Conservation (phyloP, 106 monocot species). For the Dendrobium huoshanense region DNA sequence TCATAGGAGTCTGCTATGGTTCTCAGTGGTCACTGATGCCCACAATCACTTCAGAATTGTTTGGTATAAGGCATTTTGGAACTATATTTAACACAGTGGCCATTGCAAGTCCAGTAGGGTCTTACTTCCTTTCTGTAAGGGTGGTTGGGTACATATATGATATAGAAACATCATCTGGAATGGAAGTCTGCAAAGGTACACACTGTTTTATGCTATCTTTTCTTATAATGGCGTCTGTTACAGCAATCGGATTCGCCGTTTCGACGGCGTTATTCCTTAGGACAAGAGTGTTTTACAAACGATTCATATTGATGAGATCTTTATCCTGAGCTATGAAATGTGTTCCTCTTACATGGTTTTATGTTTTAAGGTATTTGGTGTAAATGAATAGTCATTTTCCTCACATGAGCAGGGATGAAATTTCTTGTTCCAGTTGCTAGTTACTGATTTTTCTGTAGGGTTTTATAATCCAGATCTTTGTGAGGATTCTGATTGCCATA, state of each 20-base stretch:
- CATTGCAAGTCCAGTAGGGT: constrained; percentile 70
- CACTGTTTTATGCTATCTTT: constrained; percentile 80
- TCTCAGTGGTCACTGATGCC: constrained; percentile 92
- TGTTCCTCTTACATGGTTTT: neutral
- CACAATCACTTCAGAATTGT: constrained; percentile 80
- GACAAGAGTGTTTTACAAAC: constrained; percentile 55
- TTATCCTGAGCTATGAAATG: constrained; percentile 3
- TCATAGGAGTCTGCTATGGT: constrained; percentile 86
- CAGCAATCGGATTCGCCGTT: constrained; percentile 32
- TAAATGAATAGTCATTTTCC: neutral
- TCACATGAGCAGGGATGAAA: neutral
- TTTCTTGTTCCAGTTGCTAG: neutral
- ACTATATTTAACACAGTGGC: constrained; percentile 87
- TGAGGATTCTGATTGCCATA: too few relatives aligned
- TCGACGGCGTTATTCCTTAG: constrained; percentile 41
- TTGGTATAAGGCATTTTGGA: constrained; percentile 79
- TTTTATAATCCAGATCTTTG: too few relatives aligned
- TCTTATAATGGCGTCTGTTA: constrained; percentile 57
- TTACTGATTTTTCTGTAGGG: too few relatives aligned
- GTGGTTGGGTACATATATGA: constrained; percentile 87
- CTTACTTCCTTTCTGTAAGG: constrained; percentile 80
- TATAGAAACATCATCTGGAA: constrained; percentile 33
- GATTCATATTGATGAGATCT: constrained; percentile 11
- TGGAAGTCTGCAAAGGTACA: constrained; percentile 30
- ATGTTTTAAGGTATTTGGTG: neutral